Evolutionary conservation across 768 basidiomycete genomes (phyloP).

Genomic region (Panellus pusillus): DNA sequence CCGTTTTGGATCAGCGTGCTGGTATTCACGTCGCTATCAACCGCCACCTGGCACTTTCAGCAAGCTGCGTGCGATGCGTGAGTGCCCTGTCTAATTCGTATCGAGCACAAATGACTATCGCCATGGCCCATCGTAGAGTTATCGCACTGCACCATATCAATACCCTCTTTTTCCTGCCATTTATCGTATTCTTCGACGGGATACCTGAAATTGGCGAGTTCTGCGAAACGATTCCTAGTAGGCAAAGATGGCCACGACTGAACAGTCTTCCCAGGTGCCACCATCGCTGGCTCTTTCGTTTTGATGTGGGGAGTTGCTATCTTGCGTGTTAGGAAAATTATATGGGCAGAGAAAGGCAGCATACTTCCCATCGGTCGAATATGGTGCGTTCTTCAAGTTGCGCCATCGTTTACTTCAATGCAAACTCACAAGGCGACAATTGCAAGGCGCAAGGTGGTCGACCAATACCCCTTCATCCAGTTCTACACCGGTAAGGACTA

Average conservation of each 20-base stretch:
- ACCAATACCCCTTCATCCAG: constrained; percentile 15
- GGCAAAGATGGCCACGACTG: background rate
- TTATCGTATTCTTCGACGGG: constrained; percentile 6
- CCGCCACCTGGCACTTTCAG: constrained; percentile 10
- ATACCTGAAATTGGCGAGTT: background rate
- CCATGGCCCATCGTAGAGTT: background rate
- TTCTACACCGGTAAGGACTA: constrained; percentile 1
- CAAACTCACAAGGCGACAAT: background rate
- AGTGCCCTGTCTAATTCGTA: background rate
- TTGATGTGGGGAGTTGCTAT: background rate
- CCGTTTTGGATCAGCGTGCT: constrained; percentile 15
- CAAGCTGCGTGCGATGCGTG: constrained; percentile 13
- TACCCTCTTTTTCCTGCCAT: constrained; percentile 6
- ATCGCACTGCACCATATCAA: background rate
- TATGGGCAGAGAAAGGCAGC: constrained; percentile 1
- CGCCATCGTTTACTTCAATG: too few species aligned
- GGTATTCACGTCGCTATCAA: constrained; percentile 5
- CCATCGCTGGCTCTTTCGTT: background rate
- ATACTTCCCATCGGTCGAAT: background rate
- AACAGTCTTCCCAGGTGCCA: background rate
- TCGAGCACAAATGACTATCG: background rate
- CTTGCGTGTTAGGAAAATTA: background rate
- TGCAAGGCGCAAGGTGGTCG: constrained; percentile 11
- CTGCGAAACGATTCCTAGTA: background rate
- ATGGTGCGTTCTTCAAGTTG: background rate